These are phyloP conservation scores for Candida endomychidarum DNA, from an alignment of 805 yeast species.

Conservation along the genomic window DNA sequence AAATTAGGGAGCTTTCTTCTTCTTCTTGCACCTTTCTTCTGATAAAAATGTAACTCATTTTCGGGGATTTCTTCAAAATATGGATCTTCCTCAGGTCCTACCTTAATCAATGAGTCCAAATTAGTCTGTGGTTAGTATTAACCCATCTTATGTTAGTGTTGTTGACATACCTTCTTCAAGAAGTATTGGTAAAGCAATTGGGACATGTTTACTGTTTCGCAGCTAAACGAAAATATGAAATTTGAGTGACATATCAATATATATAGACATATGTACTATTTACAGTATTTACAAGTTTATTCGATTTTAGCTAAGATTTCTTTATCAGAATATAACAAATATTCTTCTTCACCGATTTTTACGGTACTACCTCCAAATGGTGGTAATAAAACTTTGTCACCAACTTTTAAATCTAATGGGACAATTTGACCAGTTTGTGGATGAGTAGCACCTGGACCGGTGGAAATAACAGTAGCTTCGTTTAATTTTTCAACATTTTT, in stretches of 20 bases:
- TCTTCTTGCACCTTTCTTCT: conserved; percentile 39
- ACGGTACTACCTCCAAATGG: conserved; percentile 89
- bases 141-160: not conserved
- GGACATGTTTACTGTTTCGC: conserved; percentile 13
- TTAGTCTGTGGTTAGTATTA: conserved; percentile 17
- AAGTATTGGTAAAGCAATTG: conserved; percentile 32
- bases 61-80: conserved; percentile 42
- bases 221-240: not conserved
- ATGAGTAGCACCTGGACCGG: conserved; percentile 90
- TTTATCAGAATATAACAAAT: conserved; percentile 83
- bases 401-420: conserved; percentile 75
- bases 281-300: conserved; percentile 16
- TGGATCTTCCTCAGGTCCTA: conserved; percentile 37
- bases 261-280: not conserved
- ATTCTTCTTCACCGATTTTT: conserved; percentile 83
- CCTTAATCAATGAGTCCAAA: conserved; percentile 21
- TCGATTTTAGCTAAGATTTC: conserved; percentile 94
- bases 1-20: conserved; percentile 37
- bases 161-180: conserved; percentile 35
- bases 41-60: conserved; percentile 41
- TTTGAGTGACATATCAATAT: not conserved
- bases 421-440: conserved; percentile 67
- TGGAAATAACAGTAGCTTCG: conserved; percentile 89
- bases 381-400: conserved; percentile 94
- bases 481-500: conserved; percentile 92